A percentile compares a stretch with the other conserved stretches of the same genome.
Evolutionary conservation across 192 early-diverging fungal genomes (phyloP).

Genomic region (Backusella parvicylindrica): DNA sequence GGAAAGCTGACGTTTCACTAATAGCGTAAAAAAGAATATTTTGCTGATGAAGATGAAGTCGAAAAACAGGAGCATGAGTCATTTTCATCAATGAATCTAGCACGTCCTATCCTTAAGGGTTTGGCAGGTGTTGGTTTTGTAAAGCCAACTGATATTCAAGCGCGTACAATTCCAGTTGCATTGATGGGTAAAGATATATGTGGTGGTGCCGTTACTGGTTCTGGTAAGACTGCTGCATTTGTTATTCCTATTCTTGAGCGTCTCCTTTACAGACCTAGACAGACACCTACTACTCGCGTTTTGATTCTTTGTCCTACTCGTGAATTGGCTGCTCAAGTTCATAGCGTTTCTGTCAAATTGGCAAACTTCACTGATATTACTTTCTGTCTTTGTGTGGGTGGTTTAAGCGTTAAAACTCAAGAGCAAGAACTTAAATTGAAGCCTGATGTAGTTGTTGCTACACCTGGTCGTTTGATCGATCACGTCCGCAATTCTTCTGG

Average conservation of each 20-base stretch:
- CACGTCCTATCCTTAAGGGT: conserved; percentile 92
- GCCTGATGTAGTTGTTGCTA: conserved; percentile 96
- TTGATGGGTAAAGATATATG: conserved; percentile 97
- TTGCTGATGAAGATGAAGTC: conserved; percentile 45
- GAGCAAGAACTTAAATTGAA: conserved; percentile 80
- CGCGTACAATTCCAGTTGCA: conserved; percentile 87
- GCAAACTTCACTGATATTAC: conserved; percentile 86
- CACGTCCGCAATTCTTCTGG: conserved; percentile 91
- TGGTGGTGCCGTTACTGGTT: conserved; percentile 96
- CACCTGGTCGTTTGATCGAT: conserved; percentile 97
- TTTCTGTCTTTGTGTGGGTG: conserved; percentile 87
- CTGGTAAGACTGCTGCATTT: conserved; percentile 98
- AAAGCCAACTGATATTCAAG: conserved; percentile 94
- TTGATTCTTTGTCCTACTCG: conserved; percentile 94
- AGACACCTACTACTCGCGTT: conserved; percentile 75
- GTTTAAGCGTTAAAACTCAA: conserved; percentile 82
- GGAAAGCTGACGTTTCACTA: not conserved
- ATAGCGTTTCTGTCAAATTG: conserved; percentile 84
- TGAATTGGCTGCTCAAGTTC: conserved; percentile 96
- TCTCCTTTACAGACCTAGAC: conserved; percentile 85
- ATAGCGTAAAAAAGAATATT: conserved; percentile 62
- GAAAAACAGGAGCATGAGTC: conserved; percentile 60
- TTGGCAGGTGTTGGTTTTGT: conserved; percentile 85
- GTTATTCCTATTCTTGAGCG: conserved; percentile 94
- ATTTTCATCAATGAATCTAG: conserved; percentile 90